Base-by-base conservation (phyloP, 148 eudicot species). In the Chenopodium album region DNA sequence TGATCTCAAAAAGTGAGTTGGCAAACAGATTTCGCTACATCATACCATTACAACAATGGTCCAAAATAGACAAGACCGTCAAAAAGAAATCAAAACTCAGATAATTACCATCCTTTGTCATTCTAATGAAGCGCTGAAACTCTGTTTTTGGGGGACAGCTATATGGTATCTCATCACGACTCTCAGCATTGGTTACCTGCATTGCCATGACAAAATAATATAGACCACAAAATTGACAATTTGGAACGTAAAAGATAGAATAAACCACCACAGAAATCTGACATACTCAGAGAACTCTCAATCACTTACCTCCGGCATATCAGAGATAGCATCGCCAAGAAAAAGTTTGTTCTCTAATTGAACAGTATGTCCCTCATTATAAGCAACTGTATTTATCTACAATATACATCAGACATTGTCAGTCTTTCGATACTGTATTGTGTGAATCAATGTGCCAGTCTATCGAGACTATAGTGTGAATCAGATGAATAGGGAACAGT, bases 261-360 rank as follows among this genome's bases (percentile, higher is more conserved):
- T 3, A 67, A 2, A 26, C 10, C 3, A 67, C 23, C 37, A n/a
- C 9, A 67, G 32, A 47, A 52, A 22, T 19, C 31, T 7, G 2
- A 28, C 20, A 80, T 28, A 31, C 23, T 20, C 41, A 28, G n/a
- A 56, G 17, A 78, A 13, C 4, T 46, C 54, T 46, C 54, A 72
- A 28, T n/a, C 28, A n/a, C 81, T 70, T 91, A 95, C 98, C 67
- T 82, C 81, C 20, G 99, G 99, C 10, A 95, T 91, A 76, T 95
- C 98, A 68, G 97, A 91, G 37, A 95, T 89, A 9, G 94, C 98
- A 84, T 93, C 97, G 9, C 82, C 84, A 22, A 95, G 92, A 3
- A 83, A 83, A 12, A 95, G 87, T 64, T 91, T 88, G 44, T 79
- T 76, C 80, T 91, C 87, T 73, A 95, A 78, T 11, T 86, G 28